Evolutionary conservation across 768 basidiomycete genomes (phyloP).

Genomic region (Strobilomyces echinocephalus): DNA sequence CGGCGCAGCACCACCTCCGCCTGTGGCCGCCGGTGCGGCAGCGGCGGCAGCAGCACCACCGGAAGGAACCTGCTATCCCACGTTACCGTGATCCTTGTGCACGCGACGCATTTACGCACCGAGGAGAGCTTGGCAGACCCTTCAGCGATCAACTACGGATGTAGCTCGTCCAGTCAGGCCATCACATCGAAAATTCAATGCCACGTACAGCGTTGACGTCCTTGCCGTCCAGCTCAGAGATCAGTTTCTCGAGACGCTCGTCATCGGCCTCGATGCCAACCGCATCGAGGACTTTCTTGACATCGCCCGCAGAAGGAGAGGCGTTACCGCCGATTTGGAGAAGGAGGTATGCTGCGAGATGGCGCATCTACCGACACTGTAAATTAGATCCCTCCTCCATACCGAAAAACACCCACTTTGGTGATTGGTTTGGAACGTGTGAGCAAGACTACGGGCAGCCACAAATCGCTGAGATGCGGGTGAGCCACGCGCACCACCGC

Average conservation of each 20-base stretch:
- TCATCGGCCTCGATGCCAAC: constrained; percentile 90
- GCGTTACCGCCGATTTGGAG: constrained; percentile 92
- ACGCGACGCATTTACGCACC: constrained; percentile 42
- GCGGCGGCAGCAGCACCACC: constrained; percentile 73
- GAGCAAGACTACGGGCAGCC: constrained; percentile 63
- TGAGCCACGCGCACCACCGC: constrained; percentile 1
- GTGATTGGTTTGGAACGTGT: constrained; percentile 26
- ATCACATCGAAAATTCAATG: background rate
- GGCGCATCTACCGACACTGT: constrained; percentile 60
- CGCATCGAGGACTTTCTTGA: constrained; percentile 79
- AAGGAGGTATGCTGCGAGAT: constrained; percentile 95
- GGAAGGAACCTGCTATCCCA: constrained; percentile 68
- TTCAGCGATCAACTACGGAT: constrained; percentile 78
- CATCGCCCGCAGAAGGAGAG: constrained; percentile 77
- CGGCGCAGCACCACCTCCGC: constrained; percentile 37
- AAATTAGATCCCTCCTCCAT: background rate
- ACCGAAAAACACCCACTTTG: constrained; percentile 37
- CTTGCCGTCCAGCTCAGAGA: constrained; percentile 90
- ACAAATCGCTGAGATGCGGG: constrained; percentile 70
- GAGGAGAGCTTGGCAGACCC: constrained; percentile 93
- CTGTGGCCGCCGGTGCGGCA: constrained; percentile 44
- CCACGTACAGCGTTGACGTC: constrained; percentile 70
- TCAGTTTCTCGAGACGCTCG: constrained; percentile 71
- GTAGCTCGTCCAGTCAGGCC: background rate
- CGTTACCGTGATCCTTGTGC: constrained; percentile 4